Percentiles rank a stretch among this genome's conserved stretches.
Conservation (phyloP, 768 basidiomycete genomes). For the Suillus occidentalis region DNA sequence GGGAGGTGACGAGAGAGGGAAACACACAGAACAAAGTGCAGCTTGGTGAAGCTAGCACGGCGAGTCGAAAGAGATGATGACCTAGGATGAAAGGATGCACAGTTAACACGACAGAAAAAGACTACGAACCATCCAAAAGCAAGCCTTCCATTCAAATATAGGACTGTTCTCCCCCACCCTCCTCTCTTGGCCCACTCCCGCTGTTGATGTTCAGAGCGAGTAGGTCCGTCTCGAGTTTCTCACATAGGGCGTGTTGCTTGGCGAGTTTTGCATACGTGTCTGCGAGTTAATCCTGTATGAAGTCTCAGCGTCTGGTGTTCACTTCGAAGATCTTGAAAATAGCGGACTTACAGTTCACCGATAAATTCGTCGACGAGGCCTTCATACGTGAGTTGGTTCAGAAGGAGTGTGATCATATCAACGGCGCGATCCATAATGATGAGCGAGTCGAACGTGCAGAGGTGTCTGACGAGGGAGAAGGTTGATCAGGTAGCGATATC, state of each 20-base stretch:
- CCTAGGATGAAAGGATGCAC: too few species aligned
- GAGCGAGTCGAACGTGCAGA: constrained; percentile 70
- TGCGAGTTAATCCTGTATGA: constrained; percentile 82
- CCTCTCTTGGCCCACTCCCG: constrained; percentile 26
- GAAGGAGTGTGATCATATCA: constrained; percentile 93
- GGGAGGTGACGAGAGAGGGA: too few species aligned
- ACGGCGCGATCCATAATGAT: constrained; percentile 88
- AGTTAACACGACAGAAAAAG: too few species aligned
- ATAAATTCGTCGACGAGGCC: constrained; percentile 93
- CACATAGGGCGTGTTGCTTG: constrained; percentile 81
- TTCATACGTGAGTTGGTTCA: constrained; percentile 95
- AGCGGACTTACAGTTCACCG: constrained; percentile 74
- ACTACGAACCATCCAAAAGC: too few species aligned
- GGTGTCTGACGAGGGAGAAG: constrained; percentile 38
- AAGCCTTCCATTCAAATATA: too few species aligned
- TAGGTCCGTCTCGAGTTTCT: constrained; percentile 90
- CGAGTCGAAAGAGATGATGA: too few species aligned
- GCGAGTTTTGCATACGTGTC: too few species aligned
- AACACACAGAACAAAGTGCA: too few species aligned
- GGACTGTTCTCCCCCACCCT: constrained; percentile 36
- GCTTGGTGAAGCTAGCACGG: too few species aligned
- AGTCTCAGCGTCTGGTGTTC: constrained; percentile 89
- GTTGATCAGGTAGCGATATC: constrained; percentile 50
- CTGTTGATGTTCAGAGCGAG: constrained; percentile 64
- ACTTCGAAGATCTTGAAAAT: constrained; percentile 55